A percentile compares a stretch with the other conserved stretches of the same genome.
Conservation (phyloP, 257 asterid species). For the Nyctanthes arbortristis region DNA sequence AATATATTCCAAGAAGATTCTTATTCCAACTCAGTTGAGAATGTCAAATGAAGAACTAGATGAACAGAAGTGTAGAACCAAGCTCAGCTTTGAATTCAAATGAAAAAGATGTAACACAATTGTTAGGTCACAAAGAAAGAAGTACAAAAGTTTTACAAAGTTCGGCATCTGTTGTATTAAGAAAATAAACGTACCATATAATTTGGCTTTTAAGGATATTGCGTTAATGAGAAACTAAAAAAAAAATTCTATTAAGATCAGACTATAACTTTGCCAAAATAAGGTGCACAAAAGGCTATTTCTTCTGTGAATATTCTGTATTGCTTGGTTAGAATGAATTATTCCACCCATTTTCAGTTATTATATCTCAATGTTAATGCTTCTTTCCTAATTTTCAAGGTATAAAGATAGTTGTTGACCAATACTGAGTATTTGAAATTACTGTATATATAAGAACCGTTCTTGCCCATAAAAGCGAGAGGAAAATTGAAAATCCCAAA, state of each 20-base stretch:
- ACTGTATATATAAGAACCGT: too few relatives aligned
- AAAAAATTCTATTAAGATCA: not conserved
- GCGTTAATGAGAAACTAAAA: not conserved
- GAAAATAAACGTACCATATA: too few relatives aligned
- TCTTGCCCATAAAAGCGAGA: too few relatives aligned
- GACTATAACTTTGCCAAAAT: not conserved
- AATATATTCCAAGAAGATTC: slow-evolving; percentile 6
- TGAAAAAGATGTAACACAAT: too few relatives aligned
- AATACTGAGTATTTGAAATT: not conserved
- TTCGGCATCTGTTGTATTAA: too few relatives aligned
- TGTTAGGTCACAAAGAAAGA: too few relatives aligned
- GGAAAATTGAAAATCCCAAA: too few relatives aligned
- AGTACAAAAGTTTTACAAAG: too few relatives aligned
- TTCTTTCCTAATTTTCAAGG: not conserved
- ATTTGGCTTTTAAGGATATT: not conserved
- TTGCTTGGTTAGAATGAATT: slow-evolving; percentile 29
- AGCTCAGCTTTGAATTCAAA: not conserved
- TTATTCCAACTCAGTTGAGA: not conserved
- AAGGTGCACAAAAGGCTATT: not conserved
- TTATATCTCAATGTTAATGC: not conserved
- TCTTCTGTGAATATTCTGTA: slow-evolving; percentile 29
- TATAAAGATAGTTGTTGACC: not conserved
- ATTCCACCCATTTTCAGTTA: slow-evolving; percentile 25
- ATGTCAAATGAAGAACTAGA: slow-evolving; percentile 22
- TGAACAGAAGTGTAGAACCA: not conserved